Percentiles rank a stretch among this genome's conserved stretches.
phyloP scores from a whole-genome alignment of 345 rosid genomes.

The Carallia pectinifolia region DNA sequence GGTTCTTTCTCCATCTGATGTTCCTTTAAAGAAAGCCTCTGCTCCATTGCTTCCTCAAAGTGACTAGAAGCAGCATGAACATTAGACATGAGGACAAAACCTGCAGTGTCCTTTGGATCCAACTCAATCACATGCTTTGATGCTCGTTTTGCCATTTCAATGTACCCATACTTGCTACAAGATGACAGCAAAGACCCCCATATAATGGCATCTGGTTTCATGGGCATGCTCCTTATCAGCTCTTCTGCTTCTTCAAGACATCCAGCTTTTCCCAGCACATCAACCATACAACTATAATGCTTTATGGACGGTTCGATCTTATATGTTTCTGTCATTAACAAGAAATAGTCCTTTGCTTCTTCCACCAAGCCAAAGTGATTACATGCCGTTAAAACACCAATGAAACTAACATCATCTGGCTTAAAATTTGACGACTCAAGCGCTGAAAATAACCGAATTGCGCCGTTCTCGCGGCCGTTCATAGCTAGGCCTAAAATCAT shows the following conservation, averaged over 20 bases:
- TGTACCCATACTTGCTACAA: constrained; percentile 49
- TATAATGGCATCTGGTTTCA: constrained; percentile 53
- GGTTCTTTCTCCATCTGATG: constrained; percentile 55
- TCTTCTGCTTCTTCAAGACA: constrained; percentile 61
- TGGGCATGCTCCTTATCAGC: constrained; percentile 50
- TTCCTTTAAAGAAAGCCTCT: constrained; percentile 57
- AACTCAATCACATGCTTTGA: constrained; percentile 43
- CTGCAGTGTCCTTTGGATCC: constrained; percentile 55
- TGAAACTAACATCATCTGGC: constrained; percentile 62
- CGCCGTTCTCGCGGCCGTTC: constrained; percentile 55
- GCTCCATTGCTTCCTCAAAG: constrained; percentile 54
- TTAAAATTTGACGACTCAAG: constrained; percentile 41
- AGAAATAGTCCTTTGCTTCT: constrained; percentile 47
- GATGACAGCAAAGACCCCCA: constrained; percentile 72
- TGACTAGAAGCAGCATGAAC: constrained; percentile 48
- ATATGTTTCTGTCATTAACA: constrained; percentile 51
- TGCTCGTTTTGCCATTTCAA: constrained; percentile 56
- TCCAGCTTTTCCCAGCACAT: constrained; percentile 60
- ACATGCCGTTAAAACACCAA: constrained; percentile 74
- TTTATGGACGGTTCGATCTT: constrained; percentile 58
- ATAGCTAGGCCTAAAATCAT: constrained; percentile 73
- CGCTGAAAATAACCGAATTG: constrained; percentile 46
- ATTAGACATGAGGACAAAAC: constrained; percentile 73
- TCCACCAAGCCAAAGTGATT: constrained; percentile 55
- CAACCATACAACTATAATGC: constrained; percentile 71